Conservation (phyloP, 2,329 filamentous ascomycete genomes). For the Ceratocystis huliohia region DNA sequence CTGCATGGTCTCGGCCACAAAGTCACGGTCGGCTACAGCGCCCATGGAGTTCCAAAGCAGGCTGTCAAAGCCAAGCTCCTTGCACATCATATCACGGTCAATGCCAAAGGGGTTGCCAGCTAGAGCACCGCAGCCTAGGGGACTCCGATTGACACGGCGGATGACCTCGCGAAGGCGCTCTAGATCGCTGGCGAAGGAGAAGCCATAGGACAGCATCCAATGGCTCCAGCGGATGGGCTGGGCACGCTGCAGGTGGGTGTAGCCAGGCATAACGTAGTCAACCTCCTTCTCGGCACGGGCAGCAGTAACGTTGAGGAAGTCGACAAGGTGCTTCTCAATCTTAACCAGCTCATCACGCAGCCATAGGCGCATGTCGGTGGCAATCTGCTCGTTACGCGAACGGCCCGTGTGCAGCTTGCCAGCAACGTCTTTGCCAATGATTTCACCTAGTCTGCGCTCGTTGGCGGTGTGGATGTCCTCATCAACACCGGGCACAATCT, state of each 20-base stretch:
- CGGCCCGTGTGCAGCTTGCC: slow-evolving; percentile 84
- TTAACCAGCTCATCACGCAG: slow-evolving; percentile 58
- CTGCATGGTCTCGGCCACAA: slow-evolving; percentile 68
- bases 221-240: slow-evolving; percentile 70
- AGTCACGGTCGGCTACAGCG: slow-evolving; percentile 65
- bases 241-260: slow-evolving; percentile 76
- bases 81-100: slow-evolving; percentile 64
- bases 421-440: slow-evolving; percentile 73
- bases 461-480: slow-evolving; percentile 59
- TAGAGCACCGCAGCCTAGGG: slow-evolving; percentile 63
- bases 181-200: slow-evolving; percentile 59
- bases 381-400: slow-evolving; percentile 82
- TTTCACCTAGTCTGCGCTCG: slow-evolving; percentile 61
- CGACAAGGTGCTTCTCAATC: slow-evolving; percentile 55
- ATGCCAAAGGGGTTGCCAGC: slow-evolving; percentile 74
- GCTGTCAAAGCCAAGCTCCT: slow-evolving; percentile 68
- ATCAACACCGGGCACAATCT: slow-evolving; percentile 40
- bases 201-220: slow-evolving; percentile 65
- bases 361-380: slow-evolving; percentile 84
- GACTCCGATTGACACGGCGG: slow-evolving; percentile 57
- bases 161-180: slow-evolving; percentile 63
- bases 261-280: slow-evolving; percentile 71
- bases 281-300: slow-evolving; percentile 55
- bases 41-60: slow-evolving; percentile 67
- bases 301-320: slow-evolving; percentile 56